Evolutionary conservation across 106 monocot genomes (phyloP).

Genomic region (Gastrodia elata): DNA sequence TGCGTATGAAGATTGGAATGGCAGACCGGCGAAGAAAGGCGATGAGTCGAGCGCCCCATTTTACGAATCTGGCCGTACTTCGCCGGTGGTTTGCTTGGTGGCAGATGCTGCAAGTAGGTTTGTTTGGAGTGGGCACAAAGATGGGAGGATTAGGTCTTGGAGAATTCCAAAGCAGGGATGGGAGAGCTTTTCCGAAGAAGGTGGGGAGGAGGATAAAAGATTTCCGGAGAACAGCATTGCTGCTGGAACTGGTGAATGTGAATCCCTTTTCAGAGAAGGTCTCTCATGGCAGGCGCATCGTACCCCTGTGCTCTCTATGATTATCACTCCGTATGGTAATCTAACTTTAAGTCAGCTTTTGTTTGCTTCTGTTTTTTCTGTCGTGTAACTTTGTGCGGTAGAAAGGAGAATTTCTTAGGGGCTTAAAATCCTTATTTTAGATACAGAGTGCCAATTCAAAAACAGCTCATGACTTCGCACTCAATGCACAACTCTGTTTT

Average conservation of each 20-base stretch:
- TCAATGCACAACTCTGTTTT: no score
- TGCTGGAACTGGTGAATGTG: neutral
- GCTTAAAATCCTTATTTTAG: no score
- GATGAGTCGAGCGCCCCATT: slow-evolving; percentile 81
- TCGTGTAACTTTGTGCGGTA: neutral
- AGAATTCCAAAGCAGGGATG: slow-evolving; percentile 27
- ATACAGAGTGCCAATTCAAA: no score
- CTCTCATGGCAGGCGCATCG: slow-evolving; percentile 88
- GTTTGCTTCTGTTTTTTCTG: neutral
- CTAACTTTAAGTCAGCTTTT: slow-evolving; percentile 6
- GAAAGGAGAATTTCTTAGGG: no score
- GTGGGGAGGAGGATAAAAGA: neutral
- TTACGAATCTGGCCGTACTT: slow-evolving; percentile 31
- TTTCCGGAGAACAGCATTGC: neutral
- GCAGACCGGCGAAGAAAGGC: slow-evolving; percentile 24
- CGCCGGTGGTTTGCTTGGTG: slow-evolving; percentile 57
- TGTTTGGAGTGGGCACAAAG: slow-evolving; percentile 90
- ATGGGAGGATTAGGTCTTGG: slow-evolving; percentile 87
- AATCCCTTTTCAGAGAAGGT: slow-evolving; percentile 35
- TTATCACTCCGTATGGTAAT: slow-evolving; percentile 76
- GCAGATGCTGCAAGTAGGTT: slow-evolving; percentile 50
- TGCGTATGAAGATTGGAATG: slow-evolving; percentile 21
- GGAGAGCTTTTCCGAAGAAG: neutral
- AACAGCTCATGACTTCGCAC: no score
- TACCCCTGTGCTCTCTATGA: slow-evolving; percentile 51